Conservation (phyloP, 2,329 filamentous ascomycete species). For the Aspergillus luchuensis region DNA sequence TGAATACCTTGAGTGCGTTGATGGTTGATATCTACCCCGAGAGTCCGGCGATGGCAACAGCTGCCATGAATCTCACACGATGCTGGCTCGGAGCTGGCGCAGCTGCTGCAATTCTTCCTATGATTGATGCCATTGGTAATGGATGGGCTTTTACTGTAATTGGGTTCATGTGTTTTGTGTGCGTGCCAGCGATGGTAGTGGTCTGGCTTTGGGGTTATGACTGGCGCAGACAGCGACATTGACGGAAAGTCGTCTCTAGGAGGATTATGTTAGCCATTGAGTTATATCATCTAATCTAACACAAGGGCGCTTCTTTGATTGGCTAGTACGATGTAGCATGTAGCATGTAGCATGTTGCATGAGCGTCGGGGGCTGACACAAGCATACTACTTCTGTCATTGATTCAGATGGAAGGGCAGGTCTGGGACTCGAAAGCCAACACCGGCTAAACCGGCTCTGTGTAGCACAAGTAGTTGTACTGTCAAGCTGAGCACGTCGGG, state of each 20-base stretch:
- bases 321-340: too few species aligned
- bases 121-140: conserved; percentile 41
- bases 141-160: conserved; percentile 48
- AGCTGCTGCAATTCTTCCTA: conserved; percentile 42
- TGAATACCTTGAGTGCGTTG: conserved; percentile 47
- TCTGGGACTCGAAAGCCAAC: too few species aligned
- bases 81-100: conserved; percentile 45
- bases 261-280: not conserved
- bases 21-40: conserved; percentile 47
- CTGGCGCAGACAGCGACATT: not conserved
- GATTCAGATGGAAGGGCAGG: too few species aligned
- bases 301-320: too few species aligned
- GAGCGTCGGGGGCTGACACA: too few species aligned
- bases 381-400: too few species aligned
- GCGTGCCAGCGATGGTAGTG: not conserved
- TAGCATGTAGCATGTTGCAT: too few species aligned
- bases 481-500: too few species aligned
- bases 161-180: conserved; percentile 27
- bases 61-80: conserved; percentile 45
- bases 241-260: not conserved
- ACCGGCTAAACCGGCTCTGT: too few species aligned
- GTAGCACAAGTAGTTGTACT: too few species aligned
- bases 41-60: conserved; percentile 41
- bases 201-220: not conserved
- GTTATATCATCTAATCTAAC: not conserved